Percentiles rank a stretch among this genome's conserved stretches.
Conservation (phyloP, 495 filamentous ascomycete genomes). For the Annulohypoxylon stygium region DNA sequence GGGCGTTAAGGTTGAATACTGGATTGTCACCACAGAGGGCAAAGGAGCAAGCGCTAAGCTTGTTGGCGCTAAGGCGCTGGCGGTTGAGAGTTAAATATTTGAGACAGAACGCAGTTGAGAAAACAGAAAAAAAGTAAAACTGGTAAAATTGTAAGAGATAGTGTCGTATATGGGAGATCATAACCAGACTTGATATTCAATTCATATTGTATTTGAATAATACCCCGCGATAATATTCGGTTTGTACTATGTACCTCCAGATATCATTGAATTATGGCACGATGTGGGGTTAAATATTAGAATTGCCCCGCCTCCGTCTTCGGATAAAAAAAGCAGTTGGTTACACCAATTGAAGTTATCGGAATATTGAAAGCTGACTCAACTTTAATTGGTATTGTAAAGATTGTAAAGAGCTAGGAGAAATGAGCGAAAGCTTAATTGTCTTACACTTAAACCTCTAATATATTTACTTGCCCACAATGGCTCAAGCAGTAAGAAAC, state of each 20-base stretch:
- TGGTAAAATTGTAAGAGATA: constrained; percentile 3
- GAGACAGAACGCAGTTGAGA: background rate
- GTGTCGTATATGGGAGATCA: constrained; percentile 8
- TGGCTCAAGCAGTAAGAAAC: constrained; percentile 55
- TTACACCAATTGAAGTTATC: constrained; percentile 16
- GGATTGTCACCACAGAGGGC: constrained; percentile 72
- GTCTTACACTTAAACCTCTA: background rate
- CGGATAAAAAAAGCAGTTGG: constrained; percentile 36
- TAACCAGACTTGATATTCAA: background rate
- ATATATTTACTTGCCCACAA: constrained; percentile 33
- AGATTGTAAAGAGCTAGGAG: constrained; percentile 1
- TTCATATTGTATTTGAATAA: constrained; percentile 3
- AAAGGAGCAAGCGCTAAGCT: constrained; percentile 65
- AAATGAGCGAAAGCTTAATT: constrained; percentile 16
- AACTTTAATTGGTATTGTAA: constrained; percentile 26
- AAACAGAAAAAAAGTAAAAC: background rate
- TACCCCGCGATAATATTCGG: background rate
- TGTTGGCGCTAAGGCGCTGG: constrained; percentile 80
- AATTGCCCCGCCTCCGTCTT: constrained; percentile 35
- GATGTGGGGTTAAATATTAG: constrained; percentile 18
- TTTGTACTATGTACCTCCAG: background rate
- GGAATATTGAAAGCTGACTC: constrained; percentile 27
- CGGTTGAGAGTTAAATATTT: constrained; percentile 72
- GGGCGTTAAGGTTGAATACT: constrained; percentile 79
- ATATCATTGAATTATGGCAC: background rate